Conservation (phyloP, 2,329 filamentous ascomycete species). For the Exserohilum rostratum region DNA sequence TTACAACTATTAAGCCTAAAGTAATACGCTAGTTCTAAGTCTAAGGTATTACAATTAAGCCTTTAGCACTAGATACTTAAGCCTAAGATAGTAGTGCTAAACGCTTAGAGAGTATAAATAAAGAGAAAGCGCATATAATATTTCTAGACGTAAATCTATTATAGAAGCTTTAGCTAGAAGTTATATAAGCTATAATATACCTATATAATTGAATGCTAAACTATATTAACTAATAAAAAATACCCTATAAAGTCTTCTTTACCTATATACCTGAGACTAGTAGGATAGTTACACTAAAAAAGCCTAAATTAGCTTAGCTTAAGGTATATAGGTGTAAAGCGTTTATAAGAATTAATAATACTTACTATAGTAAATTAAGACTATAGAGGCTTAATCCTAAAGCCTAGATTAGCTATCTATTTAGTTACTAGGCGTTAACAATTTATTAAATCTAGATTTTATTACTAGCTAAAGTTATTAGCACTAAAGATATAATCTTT, state of each 20-base stretch:
- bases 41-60: conserved; percentile 9
- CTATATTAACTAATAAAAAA: conserved; percentile 14
- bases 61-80: conserved; percentile 13
- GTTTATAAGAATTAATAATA: conserved; percentile 10
- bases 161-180: conserved; percentile 6
- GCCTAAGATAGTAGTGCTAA: not conserved
- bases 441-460: conserved; percentile 10
- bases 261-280: not conserved
- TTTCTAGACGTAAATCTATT: conserved; percentile 8
- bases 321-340: conserved; percentile 16
- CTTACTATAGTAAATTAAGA: not conserved
- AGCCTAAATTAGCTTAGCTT: conserved; percentile 7
- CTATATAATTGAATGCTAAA: conserved; percentile 13
- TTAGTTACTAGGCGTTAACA: conserved; percentile 6
- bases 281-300: conserved; percentile 5
- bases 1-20: not conserved
- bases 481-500: conserved; percentile 8
- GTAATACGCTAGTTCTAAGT: not conserved
- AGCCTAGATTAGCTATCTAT: conserved; percentile 13
- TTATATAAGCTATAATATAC: conserved; percentile 8
- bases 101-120: conserved; percentile 14
- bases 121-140: conserved; percentile 9
- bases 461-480: conserved; percentile 5
- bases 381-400: conserved; percentile 10
- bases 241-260: conserved; percentile 7